phyloP scores from a whole-genome alignment of 1,284 basidiomycete species.

The Porodaedalea pini region DNA sequence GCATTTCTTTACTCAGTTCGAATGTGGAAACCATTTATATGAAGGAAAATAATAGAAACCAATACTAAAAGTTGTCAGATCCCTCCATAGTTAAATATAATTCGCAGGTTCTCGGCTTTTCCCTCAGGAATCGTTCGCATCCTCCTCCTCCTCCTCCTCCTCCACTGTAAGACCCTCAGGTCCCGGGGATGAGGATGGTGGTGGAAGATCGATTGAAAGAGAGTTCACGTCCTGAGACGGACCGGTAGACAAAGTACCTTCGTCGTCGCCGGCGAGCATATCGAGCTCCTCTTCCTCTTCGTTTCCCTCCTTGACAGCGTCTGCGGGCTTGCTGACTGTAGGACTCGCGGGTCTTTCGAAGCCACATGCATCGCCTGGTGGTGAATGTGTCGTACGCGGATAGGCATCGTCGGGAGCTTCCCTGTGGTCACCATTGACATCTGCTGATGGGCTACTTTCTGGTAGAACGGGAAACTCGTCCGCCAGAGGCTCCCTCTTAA shows the following conservation, averaged over 20 bases:
- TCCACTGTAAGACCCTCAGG: background rate
- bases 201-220: background rate
- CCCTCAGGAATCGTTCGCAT: background rate
- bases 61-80: too few species aligned
- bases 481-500: background rate
- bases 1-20: too few species aligned
- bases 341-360: background rate
- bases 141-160: conserved; percentile 3
- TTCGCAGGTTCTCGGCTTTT: too few species aligned
- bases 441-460: background rate
- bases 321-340: background rate
- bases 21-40: too few species aligned
- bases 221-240: background rate
- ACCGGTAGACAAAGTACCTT: background rate
- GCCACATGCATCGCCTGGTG: background rate
- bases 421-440: background rate
- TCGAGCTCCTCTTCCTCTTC: conserved; percentile 2
- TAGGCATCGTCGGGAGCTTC: background rate
- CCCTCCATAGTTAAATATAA: too few species aligned
- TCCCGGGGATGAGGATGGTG: conserved; percentile 3
- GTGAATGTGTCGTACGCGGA: background rate
- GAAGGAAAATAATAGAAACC: too few species aligned
- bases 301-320: background rate
- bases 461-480: background rate
- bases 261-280: conserved; percentile 5